These are phyloP conservation scores for Gautieria morchelliformis DNA, from an alignment of 768 basidiomycete species.

Conservation along the genomic window DNA sequence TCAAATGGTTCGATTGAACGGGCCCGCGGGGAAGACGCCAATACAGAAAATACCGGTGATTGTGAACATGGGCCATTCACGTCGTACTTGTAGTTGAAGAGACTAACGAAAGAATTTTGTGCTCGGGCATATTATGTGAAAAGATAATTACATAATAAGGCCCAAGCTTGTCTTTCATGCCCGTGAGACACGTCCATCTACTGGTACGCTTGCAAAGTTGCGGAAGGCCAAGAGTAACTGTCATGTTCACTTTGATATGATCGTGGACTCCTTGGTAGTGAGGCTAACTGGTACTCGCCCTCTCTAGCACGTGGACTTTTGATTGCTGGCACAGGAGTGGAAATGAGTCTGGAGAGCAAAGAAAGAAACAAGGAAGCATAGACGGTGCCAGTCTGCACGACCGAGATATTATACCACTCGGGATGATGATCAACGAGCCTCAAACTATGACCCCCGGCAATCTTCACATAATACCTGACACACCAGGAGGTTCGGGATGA, in stretches of 20 bases:
- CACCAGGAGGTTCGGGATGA: background rate
- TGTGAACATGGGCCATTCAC: too few species aligned
- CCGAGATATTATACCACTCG: background rate
- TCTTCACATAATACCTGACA: background rate
- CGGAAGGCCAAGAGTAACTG: background rate
- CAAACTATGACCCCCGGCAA: background rate
- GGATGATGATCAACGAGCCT: background rate
- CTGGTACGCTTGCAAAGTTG: background rate
- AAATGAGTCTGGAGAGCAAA: background rate
- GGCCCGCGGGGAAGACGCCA: too few species aligned
- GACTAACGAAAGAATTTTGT: too few species aligned
- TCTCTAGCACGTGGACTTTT: background rate
- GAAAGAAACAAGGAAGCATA: background rate
- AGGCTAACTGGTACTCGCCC: background rate
- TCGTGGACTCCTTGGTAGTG: background rate
- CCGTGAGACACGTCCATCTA: too few species aligned
- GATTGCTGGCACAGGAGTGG: background rate
- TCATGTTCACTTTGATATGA: background rate
- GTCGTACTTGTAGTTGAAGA: too few species aligned
- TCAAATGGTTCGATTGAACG: too few species aligned
- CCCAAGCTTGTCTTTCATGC: too few species aligned
- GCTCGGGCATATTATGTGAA: too few species aligned
- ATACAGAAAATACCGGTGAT: too few species aligned
- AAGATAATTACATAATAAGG: too few species aligned
- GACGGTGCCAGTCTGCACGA: background rate